Evolutionary conservation across 148 eudicot genomes (phyloP).

Genomic region (Vaccinium macrocarpon): DNA sequence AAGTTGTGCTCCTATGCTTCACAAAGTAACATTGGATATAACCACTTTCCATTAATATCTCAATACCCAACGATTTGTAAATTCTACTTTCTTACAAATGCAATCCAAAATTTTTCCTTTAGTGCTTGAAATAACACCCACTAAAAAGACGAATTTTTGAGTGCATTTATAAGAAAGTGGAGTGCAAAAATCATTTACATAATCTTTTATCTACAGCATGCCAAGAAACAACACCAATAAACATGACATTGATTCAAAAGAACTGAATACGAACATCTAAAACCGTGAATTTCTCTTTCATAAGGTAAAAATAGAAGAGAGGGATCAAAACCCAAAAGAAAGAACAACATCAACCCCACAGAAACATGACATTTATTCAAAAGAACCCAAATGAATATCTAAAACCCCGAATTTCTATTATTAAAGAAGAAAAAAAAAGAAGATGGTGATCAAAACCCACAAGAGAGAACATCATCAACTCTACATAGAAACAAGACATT

Average conservation of each 20-base stretch:
- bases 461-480: background rate
- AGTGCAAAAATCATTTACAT: background rate
- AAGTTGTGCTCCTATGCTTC: background rate
- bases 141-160: too few species aligned
- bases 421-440: background rate
- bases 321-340: slow-evolving; percentile 1
- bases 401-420: background rate
- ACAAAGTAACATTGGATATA: background rate
- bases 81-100: too few species aligned
- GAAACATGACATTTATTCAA: background rate
- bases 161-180: too few species aligned
- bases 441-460: background rate
- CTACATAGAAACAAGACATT: background rate
- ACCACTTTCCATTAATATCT: background rate
- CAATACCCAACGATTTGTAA: background rate
- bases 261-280: background rate
- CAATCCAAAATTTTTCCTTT: too few species aligned
- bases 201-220: background rate
- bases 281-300: background rate
- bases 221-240: background rate
- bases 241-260: background rate
- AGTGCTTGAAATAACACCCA: too few species aligned
- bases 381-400: background rate
- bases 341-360: background rate
- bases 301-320: background rate